Evolutionary conservation across 352 stramenopile genomes (phyloP).

Genomic region (Achlya hypogyna): DNA sequence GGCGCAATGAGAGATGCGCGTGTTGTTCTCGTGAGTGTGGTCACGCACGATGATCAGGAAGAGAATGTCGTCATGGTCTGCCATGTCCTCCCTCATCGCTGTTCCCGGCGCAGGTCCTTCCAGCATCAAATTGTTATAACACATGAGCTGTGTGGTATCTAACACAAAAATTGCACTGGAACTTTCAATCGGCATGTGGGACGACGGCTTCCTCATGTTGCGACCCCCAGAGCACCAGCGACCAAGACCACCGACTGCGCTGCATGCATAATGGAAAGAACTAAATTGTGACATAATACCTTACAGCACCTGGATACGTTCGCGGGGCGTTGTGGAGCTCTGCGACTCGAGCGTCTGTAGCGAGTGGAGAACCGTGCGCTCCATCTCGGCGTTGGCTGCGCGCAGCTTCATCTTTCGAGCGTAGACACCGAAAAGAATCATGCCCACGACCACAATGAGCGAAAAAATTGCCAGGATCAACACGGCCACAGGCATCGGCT

Average conservation of each 20-base stretch:
- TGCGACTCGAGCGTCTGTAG: neutral
- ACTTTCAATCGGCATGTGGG: too few relatives aligned
- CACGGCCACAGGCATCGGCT: constrained; percentile 3
- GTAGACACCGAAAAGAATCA: constrained; percentile 42
- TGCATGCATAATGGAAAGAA: too few relatives aligned
- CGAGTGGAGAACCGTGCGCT: neutral
- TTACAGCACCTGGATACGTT: constrained; percentile 20
- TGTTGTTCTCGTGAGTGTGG: too few relatives aligned
- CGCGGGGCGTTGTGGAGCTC: neutral
- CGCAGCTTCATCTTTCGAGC: neutral
- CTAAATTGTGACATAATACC: neutral
- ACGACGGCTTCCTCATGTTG: too few relatives aligned
- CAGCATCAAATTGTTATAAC: too few relatives aligned
- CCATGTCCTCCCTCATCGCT: neutral
- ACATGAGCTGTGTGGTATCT: too few relatives aligned
- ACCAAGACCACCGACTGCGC: too few relatives aligned
- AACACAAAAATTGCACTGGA: too few relatives aligned
- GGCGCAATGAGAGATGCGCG: neutral
- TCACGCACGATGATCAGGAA: constrained; percentile 5
- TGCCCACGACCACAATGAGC: constrained; percentile 47
- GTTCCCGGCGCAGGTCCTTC: neutral
- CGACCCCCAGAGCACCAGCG: too few relatives aligned
- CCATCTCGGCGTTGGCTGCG: neutral
- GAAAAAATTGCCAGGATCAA: constrained; percentile 9
- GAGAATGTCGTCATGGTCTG: constrained; percentile 10